These are phyloP conservation scores for Leishmania guyanensis DNA, from an alignment of 208 protist genomes.

Conservation along the genomic window DNA sequence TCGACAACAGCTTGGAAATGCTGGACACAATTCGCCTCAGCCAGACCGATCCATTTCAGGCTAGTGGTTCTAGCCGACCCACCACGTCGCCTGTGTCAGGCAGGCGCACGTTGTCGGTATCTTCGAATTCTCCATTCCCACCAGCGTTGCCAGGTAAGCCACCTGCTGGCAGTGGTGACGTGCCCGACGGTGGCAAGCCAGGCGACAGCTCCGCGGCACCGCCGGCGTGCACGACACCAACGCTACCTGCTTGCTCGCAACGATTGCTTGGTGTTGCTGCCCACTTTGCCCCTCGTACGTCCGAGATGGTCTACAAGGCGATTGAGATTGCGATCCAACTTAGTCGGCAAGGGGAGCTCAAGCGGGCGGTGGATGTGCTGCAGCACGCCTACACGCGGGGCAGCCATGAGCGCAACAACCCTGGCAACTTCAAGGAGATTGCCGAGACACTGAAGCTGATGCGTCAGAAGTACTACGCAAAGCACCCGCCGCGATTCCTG, in stretches of 20 bases:
- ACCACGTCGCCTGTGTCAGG: background rate
- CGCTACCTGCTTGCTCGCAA: conserved; percentile 5
- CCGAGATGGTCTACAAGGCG: conserved; percentile 60
- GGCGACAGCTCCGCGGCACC: background rate
- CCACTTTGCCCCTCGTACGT: conserved; percentile 44
- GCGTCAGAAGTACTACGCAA: conserved; percentile 49
- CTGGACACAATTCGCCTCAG: conserved; percentile 22
- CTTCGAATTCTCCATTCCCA: background rate
- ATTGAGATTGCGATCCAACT: conserved; percentile 67
- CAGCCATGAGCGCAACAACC: conserved; percentile 59
- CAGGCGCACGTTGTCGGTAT: background rate
- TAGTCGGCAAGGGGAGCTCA: conserved; percentile 60
- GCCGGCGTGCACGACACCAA: background rate
- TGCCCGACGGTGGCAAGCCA: background rate
- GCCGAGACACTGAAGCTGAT: conserved; percentile 63
- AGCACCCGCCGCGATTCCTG: conserved; percentile 70
- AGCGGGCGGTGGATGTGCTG: conserved; percentile 82
- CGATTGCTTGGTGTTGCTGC: conserved; percentile 24
- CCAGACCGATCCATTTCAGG: conserved; percentile 5
- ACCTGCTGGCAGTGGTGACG: background rate
- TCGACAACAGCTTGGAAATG: conserved; percentile 17
- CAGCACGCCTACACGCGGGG: conserved; percentile 73
- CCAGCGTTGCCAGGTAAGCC: background rate
- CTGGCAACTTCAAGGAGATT: conserved; percentile 69
- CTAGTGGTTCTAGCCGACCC: background rate